Base-by-base conservation (phyloP, 495 filamentous ascomycete genomes). In the Aspergillus diversus region DNA sequence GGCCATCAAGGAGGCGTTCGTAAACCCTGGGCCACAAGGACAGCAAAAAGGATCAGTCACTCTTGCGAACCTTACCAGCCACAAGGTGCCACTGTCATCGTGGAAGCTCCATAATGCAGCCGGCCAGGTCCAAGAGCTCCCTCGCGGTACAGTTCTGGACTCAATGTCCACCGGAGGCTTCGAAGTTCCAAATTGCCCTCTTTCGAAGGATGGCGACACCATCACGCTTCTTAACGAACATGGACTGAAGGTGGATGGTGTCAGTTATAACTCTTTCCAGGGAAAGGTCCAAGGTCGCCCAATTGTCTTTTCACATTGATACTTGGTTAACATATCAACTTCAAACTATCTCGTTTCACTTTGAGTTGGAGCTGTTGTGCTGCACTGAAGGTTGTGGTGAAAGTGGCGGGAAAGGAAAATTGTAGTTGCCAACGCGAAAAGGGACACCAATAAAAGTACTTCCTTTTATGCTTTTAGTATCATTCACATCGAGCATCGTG, bases 191-290 rank as follows among this genome's bases (percentile, higher is more conserved):
- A 27, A 53, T 17, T 60, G 48, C 16, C 47, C 47, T 15, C 48
- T 60, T 5, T 60, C 48, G 5, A n/a, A 16, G 3, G 7, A 50
- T 8, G 57, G 57, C 2, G 57, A 60, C 50, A 60, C 48, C 5
- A 60, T 60, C 33, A 37, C 37, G 16, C 33, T 60, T 4, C n/a
- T 51, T 0, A 52, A 60, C 32, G 33, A 52, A 16, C 33, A 60
- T 7, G 57, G 57, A 7, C n/a, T 60, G 16, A 52, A 43, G 48
- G 48, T 60, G 15, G 57, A 37, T 43, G 57, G 57, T 8, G 57
- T 60, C 15, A 60, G 57, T 17, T 60, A 60, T 43, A 60, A 31
- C 33, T 52, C 33, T 9, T 3, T 4, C 33, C 57, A 52, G 33
- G 57, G 33, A 27, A 27, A 2, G 1, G 21, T 27, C 21, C 21